Base-by-base conservation (phyloP, 164 flowering plant species). In the Hamamelis virginiana region DNA sequence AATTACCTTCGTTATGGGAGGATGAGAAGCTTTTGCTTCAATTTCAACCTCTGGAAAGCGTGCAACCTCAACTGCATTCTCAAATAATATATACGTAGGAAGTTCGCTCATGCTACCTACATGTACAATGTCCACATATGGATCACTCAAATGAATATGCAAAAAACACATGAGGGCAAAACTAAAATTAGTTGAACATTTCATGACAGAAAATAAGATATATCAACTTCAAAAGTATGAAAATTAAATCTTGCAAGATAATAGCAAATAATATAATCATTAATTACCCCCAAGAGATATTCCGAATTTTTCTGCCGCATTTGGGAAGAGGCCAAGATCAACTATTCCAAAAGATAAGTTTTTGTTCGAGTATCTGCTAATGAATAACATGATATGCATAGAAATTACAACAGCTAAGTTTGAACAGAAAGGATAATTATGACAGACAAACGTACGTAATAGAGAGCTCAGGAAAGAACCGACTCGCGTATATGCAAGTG, bases 301-400 rank as follows among this genome's bases (percentile, higher is more conserved):
- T 74, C 97, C 97, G 80, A 88, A 95, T 66, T 80, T 87, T 70
- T 83, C 96, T 38, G 97, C 97, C 64, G 81, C 90, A 84, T 91
- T 91, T 69, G 98, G 98, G 76, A 95, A 95, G 74, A 91, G 92
- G 23, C 98, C 94, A 73, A 95, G 89, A 82, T 95, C 97, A 77
- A 92, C 86, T 68, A 82, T 78, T 66, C 90, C 98, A 76, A 95
- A 95, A 67, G 97, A 92, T 22, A 95, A 41, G 77, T 79, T 80
- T 72, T 91, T 86, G 80, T 81, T 92, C 6, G 98, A 92, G 80
- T 89, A 95, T 67, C 97, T 92, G 89, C 61, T 18, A 67, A 51
- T 33, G 43, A 26, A 60, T 69, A 18, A 69, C 66, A 69, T 19
- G 59, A 33, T 15, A 52, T 28, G 15, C n/a, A 59, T 41, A 28